phyloP scores from a whole-genome alignment of 352 stramenopile species.

The Pythium aquatile region DNA sequence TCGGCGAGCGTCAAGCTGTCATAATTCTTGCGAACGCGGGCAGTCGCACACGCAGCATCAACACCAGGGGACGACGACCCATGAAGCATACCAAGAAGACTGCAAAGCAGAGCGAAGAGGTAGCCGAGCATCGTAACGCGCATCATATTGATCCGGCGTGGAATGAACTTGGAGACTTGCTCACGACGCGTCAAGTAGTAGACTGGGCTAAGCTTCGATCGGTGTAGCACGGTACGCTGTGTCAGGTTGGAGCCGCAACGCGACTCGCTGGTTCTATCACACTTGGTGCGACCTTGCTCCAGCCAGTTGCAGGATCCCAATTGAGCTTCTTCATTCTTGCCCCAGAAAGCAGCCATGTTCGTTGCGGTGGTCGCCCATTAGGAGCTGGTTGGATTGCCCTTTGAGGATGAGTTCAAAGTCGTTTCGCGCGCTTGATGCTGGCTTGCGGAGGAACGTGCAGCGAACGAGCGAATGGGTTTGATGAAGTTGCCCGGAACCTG shows the following conservation, averaged over 20 bases:
- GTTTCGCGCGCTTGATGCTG: not conserved
- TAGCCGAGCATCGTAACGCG: constrained; percentile 4
- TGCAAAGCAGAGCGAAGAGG: constrained; percentile 8
- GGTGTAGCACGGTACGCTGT: not conserved
- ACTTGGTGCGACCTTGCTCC: not conserved
- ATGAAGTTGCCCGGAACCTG: not conserved
- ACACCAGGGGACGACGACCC: not conserved
- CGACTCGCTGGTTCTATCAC: not conserved
- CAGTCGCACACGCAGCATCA: constrained; percentile 12
- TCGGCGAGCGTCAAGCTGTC: constrained; percentile 20
- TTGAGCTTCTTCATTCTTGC: not conserved
- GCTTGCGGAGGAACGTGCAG: not conserved
- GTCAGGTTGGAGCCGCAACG: not conserved
- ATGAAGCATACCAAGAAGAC: constrained; percentile 6
- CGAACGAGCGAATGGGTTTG: not conserved
- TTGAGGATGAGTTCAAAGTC: constrained; percentile 5
- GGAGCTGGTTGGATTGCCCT: not conserved
- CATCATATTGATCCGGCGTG: not conserved
- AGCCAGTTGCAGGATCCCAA: not conserved
- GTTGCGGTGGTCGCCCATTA: not conserved
- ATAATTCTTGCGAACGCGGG: constrained; percentile 26
- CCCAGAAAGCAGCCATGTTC: not conserved
- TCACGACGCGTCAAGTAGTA: constrained; percentile 16
- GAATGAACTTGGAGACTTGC: constrained; percentile 4
- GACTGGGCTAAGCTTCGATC: constrained; percentile 7